Percentiles rank a stretch among this genome's conserved stretches.
Conservation (phyloP, 768 basidiomycete species). For the Calocera viscosa region DNA sequence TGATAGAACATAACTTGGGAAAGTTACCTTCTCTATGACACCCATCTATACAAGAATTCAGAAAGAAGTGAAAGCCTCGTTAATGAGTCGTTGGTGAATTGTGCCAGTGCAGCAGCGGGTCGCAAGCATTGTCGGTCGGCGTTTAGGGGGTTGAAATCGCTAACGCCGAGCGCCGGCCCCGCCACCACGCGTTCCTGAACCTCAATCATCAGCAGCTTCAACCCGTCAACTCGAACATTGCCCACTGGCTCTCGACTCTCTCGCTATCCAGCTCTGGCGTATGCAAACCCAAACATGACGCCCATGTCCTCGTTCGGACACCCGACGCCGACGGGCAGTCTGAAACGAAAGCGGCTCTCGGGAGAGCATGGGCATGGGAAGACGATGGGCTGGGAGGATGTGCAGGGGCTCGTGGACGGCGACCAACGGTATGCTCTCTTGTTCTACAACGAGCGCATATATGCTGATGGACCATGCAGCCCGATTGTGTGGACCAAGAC, state of each 20-base stretch:
- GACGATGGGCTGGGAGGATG: neutral
- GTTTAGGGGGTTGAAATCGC: neutral
- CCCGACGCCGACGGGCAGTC: neutral
- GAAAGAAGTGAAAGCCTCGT: too few species aligned
- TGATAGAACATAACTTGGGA: slow-evolving; percentile 14
- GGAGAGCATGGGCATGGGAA: neutral
- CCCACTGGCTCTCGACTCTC: too few species aligned
- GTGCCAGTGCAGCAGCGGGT: neutral
- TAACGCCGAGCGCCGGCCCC: too few species aligned
- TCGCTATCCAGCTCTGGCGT: neutral
- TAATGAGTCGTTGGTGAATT: neutral
- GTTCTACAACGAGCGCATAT: neutral
- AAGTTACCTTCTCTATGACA: slow-evolving; percentile 70
- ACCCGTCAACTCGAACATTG: too few species aligned
- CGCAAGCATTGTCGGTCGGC: neutral
- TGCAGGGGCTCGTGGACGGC: neutral
- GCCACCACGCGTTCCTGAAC: too few species aligned
- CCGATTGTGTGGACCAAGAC: neutral
- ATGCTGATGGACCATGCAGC: neutral
- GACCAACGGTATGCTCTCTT: neutral
- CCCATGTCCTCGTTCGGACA: neutral
- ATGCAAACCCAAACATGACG: neutral
- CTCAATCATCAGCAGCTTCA: too few species aligned
- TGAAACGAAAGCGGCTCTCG: neutral
- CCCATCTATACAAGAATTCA: slow-evolving; percentile 45